Base-by-base conservation (phyloP, 2,329 filamentous ascomycete genomes). In the Colletotrichum sp. region DNA sequence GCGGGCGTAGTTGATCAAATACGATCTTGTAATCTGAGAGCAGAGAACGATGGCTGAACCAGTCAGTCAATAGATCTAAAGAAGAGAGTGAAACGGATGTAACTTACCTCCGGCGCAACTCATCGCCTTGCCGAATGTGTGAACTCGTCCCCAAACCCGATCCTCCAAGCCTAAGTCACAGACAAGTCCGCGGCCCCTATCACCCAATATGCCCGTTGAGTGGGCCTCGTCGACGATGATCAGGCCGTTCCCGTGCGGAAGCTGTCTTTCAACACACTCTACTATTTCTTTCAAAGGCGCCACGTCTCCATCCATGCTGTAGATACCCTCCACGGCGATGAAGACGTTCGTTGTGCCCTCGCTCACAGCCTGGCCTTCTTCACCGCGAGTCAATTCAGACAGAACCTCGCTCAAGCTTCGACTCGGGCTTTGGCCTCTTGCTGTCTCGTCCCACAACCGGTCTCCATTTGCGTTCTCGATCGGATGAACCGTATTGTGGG, bases 241-340 rank as follows among this genome's bases (percentile, higher is more conserved):
- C 72, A 93, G 87, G 1, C 89, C 91, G 63, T 94, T 95, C 0
- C 88, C 88, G 0, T 76, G 76, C 0, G 92, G 91, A 0, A 95
- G 83, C 0, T 89, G 80, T 1, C 85, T 82, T 55, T 93, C 88
- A 0, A 94, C 89, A 6, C 90, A 85, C 0, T 87, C 82, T 2
- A 94, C 88, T 21, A 96, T 90, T 7, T 92, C 88, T 13, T 81
- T 80, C 13, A 97, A 85, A 0, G 93, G 93, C 0, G 91, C 91
- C 21, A 95, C 85, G 78, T 96, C 94, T 0, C 95, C 95, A 69
- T 96, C 95, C 95, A 97, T 97, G 82, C 94, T 96, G 82, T 97
- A 96, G 1, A 95, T 87, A 0, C 90, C 91, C 79, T 95, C 94
- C 0, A 95, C 87, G 0, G 91, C 91, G n/a, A 95, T 82, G 78